Evolutionary conservation across 345 rosid genomes (phyloP).

Genomic region (Anastatica hierochuntica): DNA sequence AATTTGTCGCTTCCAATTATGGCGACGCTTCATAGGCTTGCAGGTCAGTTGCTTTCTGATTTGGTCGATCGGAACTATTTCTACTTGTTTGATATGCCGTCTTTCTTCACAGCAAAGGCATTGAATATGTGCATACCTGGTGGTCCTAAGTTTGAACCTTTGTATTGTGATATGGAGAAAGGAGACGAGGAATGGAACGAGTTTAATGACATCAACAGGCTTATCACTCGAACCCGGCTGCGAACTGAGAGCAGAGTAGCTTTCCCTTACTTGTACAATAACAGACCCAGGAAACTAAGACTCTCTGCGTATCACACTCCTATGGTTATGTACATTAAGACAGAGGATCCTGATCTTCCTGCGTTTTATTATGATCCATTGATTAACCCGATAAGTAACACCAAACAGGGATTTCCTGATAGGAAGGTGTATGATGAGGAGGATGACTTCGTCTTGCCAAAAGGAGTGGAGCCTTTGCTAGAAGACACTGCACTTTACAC

Average conservation of each 20-base stretch:
- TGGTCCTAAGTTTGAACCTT: constrained; percentile 89
- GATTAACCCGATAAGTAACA: constrained; percentile 67
- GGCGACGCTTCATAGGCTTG: constrained; percentile 89
- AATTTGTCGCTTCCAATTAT: constrained; percentile 87
- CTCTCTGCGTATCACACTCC: constrained; percentile 77
- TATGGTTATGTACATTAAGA: constrained; percentile 80
- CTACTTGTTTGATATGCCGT: constrained; percentile 89
- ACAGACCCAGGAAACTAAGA: constrained; percentile 75
- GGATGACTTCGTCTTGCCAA: constrained; percentile 59
- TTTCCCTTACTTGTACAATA: constrained; percentile 79
- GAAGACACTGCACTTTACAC: constrained; percentile 66
- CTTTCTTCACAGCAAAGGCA: constrained; percentile 89
- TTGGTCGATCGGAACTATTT: constrained; percentile 76
- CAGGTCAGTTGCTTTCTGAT: constrained; percentile 95
- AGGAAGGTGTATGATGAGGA: constrained; percentile 43
- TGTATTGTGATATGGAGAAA: constrained; percentile 89
- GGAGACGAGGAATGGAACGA: constrained; percentile 96
- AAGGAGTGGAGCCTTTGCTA: constrained; percentile 70
- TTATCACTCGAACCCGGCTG: constrained; percentile 68
- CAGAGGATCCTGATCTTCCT: constrained; percentile 87
- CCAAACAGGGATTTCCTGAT: constrained; percentile 61
- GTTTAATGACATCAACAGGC: constrained; percentile 87
- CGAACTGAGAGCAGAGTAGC: constrained; percentile 74
- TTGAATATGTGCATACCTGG: constrained; percentile 95
- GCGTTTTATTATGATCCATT: constrained; percentile 87